These are phyloP conservation scores for Firmiana major DNA, from an alignment of 345 rosid genomes.

Conservation along the genomic window DNA sequence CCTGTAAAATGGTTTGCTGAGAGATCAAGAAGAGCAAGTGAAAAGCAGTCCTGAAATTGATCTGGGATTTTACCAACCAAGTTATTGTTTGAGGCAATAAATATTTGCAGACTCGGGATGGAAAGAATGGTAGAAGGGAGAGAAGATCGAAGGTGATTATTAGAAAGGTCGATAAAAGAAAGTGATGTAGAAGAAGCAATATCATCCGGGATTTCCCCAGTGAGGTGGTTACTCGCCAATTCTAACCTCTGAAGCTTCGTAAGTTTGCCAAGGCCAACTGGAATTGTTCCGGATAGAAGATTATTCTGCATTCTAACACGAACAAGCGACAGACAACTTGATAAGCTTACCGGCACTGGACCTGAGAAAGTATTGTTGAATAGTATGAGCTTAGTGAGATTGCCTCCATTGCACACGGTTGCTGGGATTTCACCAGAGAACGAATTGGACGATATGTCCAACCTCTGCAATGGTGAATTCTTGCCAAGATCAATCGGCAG, in stretches of 20 bases:
- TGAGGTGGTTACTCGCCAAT: constrained; percentile 67
- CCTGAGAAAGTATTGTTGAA: constrained; percentile 88
- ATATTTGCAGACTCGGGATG: constrained; percentile 64
- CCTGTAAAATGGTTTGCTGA: constrained; percentile 73
- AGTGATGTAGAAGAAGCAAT: constrained; percentile 68
- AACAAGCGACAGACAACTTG: constrained; percentile 62
- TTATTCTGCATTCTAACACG: constrained; percentile 89
- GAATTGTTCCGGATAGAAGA: constrained; percentile 62
- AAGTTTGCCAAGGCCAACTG: constrained; percentile 78
- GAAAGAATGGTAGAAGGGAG: constrained; percentile 82
- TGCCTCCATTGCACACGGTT: constrained; percentile 63
- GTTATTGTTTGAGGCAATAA: constrained; percentile 55
- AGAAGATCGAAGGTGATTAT: constrained; percentile 53
- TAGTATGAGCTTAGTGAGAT: constrained; percentile 80
- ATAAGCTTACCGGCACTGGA: constrained; percentile 53
- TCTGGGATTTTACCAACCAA: constrained; percentile 80
- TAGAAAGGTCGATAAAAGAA: constrained; percentile 77
- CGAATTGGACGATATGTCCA: constrained; percentile 78
- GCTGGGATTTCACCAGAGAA: constrained; percentile 73
- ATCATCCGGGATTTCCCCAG: constrained; percentile 72
- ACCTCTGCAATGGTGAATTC: constrained; percentile 76
- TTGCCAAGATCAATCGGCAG: constrained; percentile 69
- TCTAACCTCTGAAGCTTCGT: constrained; percentile 78
- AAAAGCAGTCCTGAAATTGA: constrained; percentile 88
- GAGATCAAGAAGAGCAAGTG: constrained; percentile 78